Conservation (phyloP, 352 stramenopile genomes). For the Pythium scleroteichum region DNA sequence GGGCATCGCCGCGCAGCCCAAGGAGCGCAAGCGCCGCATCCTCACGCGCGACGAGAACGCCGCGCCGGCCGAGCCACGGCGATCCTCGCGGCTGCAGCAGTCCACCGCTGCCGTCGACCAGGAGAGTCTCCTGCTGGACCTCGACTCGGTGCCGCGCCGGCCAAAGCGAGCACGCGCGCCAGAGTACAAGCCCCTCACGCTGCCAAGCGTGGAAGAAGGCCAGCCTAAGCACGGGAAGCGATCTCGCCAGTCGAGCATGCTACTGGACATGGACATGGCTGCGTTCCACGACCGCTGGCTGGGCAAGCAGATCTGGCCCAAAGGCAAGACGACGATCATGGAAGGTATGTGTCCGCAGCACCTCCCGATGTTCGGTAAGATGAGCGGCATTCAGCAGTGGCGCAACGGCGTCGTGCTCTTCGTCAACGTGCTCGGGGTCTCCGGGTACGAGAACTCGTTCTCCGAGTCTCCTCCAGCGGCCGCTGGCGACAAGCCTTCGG, state of each 20-base stretch:
- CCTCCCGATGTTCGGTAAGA: constrained; percentile 34
- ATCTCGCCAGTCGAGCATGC: constrained; percentile 9
- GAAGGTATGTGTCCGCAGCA: constrained; percentile 40
- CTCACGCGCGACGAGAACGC: constrained; percentile 6
- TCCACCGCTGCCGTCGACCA: background rate
- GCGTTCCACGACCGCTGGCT: constrained; percentile 52
- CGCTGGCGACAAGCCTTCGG: constrained; percentile 7
- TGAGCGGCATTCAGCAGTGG: constrained; percentile 56
- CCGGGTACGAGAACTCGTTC: constrained; percentile 54
- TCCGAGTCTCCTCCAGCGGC: constrained; percentile 17
- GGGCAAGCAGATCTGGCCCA: constrained; percentile 51
- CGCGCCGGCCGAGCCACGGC: background rate
- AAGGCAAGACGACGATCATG: constrained; percentile 54
- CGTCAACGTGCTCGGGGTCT: constrained; percentile 42
- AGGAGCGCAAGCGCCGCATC: constrained; percentile 13
- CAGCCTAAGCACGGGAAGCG: constrained; percentile 1
- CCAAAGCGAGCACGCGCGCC: background rate
- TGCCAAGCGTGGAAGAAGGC: constrained; percentile 7
- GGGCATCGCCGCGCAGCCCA: constrained; percentile 22
- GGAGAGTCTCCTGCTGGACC: background rate
- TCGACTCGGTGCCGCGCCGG: background rate
- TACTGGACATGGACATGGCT: constrained; percentile 39
- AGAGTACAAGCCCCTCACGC: constrained; percentile 4
- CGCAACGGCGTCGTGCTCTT: constrained; percentile 58
- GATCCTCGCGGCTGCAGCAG: constrained; percentile 19